Percentiles rank a stretch among this genome's conserved stretches.
Evolutionary conservation across 2,329 filamentous ascomycete species (phyloP).

Genomic region (Fusarium verticillioides): DNA sequence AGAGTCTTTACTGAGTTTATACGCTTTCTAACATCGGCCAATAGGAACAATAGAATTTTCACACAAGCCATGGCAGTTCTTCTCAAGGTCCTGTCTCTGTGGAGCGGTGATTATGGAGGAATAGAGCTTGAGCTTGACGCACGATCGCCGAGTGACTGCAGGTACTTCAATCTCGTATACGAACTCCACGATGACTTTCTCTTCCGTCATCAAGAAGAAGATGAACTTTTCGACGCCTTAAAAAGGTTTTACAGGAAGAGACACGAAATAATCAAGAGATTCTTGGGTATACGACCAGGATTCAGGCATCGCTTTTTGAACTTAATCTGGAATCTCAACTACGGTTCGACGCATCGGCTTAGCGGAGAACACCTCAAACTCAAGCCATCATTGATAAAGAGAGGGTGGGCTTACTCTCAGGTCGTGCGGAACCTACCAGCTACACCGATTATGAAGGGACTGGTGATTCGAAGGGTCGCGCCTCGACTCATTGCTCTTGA

Average conservation of each 20-base stretch:
- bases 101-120: conserved; percentile 19
- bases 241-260: background rate
- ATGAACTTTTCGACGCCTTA: background rate
- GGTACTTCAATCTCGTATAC: background rate
- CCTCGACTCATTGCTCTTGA: conserved; percentile 4
- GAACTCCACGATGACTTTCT: conserved; percentile 18
- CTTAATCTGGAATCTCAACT: too few species aligned
- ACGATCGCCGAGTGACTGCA: conserved; percentile 22
- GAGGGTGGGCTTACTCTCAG: background rate
- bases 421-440: conserved; percentile 1
- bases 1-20: too few species aligned
- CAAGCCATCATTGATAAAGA: background rate
- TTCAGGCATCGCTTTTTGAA: too few species aligned
- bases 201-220: conserved; percentile 3
- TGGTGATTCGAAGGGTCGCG: conserved; percentile 10
- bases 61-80: conserved; percentile 11
- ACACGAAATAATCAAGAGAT: too few species aligned
- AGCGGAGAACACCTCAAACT: conserved; percentile 19
- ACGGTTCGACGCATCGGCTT: background rate
- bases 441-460: conserved; percentile 18
- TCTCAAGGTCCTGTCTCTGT: conserved; percentile 14
- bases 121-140: conserved; percentile 24
- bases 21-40: background rate
- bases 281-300: too few species aligned
- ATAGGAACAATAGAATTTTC: conserved; percentile 24